Evolutionary conservation across 441 rosid species (phyloP).

Genomic region (Brassica balearica): DNA sequence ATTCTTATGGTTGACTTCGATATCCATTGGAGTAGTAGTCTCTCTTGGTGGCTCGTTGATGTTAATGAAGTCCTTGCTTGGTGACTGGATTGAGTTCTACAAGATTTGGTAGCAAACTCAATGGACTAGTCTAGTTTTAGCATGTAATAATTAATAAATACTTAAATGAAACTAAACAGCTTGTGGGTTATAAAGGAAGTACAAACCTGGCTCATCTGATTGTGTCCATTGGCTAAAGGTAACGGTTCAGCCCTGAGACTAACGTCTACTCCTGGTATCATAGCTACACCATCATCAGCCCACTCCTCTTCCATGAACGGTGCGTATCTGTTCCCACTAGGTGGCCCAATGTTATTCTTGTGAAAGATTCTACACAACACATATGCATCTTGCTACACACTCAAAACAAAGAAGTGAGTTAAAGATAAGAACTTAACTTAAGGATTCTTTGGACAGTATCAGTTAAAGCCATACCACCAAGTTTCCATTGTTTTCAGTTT

Average conservation of each 20-base stretch:
- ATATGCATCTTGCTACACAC: constrained; percentile 58
- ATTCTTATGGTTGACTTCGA: constrained; percentile 26
- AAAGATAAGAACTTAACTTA: not conserved
- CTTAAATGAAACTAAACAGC: constrained; percentile 12
- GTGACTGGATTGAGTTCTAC: constrained; percentile 31
- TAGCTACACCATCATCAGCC: constrained; percentile 62
- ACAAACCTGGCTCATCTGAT: constrained; percentile 58
- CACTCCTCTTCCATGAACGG: constrained; percentile 93
- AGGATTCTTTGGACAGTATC: constrained; percentile 11
- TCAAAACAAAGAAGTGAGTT: not conserved
- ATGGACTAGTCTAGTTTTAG: not conserved
- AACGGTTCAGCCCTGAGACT: constrained; percentile 48
- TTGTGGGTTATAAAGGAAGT: constrained; percentile 1
- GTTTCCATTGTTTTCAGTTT: constrained; percentile 55
- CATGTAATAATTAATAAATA: too few relatives aligned
- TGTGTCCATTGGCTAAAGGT: constrained; percentile 33
- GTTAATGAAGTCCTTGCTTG: constrained; percentile 43
- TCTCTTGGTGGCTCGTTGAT: constrained; percentile 56
- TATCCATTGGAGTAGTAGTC: constrained; percentile 39
- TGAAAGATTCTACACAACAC: constrained; percentile 90
- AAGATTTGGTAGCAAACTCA: not conserved
- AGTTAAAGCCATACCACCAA: constrained; percentile 54
- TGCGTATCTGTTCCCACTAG: constrained; percentile 87
- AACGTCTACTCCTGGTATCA: constrained; percentile 73
- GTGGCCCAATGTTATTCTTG: constrained; percentile 92